Conservation (phyloP, 352 stramenopile genomes). For the Pythium sukuiense region DNA sequence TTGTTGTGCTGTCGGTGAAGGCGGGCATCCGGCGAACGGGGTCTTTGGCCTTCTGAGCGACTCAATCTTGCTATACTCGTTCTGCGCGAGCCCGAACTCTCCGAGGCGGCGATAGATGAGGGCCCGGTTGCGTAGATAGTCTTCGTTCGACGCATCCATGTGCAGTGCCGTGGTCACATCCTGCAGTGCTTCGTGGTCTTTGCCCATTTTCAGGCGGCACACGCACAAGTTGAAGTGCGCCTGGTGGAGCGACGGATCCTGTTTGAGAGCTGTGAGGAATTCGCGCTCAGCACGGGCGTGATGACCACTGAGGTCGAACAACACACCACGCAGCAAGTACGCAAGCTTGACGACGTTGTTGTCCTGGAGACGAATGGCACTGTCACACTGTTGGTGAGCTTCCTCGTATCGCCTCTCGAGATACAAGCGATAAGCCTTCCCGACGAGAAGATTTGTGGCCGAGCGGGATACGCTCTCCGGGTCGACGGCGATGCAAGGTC, state of each 20-base stretch:
- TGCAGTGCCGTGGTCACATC: slow-evolving; percentile 27
- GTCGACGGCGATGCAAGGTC: slow-evolving; percentile 66
- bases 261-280: slow-evolving; percentile 41
- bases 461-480: slow-evolving; percentile 36
- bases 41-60: background rate
- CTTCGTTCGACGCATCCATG: slow-evolving; percentile 21
- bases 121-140: slow-evolving; percentile 29
- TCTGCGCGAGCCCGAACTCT: slow-evolving; percentile 31
- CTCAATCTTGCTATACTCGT: slow-evolving; percentile 29
- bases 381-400: slow-evolving; percentile 51
- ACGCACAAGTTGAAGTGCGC: slow-evolving; percentile 49
- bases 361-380: slow-evolving; percentile 45
- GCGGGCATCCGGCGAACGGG: background rate
- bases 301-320: slow-evolving; percentile 53
- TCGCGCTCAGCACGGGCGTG: slow-evolving; percentile 43
- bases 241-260: slow-evolving; percentile 60
- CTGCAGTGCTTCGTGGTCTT: slow-evolving; percentile 26
- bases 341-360: slow-evolving; percentile 69
- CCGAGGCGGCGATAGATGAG: slow-evolving; percentile 31
- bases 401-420: slow-evolving; percentile 59
- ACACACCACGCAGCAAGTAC: slow-evolving; percentile 54
- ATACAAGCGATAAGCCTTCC: slow-evolving; percentile 60
- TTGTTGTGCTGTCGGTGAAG: background rate
- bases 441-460: slow-evolving; percentile 41
- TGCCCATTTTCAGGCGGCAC: slow-evolving; percentile 24